phyloP scores from a whole-genome alignment of 2,329 filamentous ascomycete genomes.

The Colletotrichum sp. region DNA sequence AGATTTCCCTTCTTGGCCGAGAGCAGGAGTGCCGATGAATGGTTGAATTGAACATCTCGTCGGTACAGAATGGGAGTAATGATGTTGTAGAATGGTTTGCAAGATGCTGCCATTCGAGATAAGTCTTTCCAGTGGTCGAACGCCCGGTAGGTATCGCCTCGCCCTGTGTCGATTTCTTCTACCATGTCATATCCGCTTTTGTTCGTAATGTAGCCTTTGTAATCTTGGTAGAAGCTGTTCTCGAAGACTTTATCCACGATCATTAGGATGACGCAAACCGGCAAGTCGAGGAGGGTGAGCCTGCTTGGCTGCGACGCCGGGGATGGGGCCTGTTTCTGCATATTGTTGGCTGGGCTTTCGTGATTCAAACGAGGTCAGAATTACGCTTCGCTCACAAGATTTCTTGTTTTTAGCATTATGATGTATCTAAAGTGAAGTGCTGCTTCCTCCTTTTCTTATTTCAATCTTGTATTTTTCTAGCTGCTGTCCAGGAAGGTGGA shows the following conservation, averaged over 20 bases:
- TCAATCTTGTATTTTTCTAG: too few relatives aligned
- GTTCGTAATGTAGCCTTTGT: too few relatives aligned
- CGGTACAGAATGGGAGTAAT: background rate
- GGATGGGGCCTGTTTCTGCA: background rate
- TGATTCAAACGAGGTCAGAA: too few relatives aligned
- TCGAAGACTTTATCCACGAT: too few relatives aligned
- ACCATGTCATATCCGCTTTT: background rate
- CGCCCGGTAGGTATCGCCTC: background rate
- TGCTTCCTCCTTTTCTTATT: too few relatives aligned
- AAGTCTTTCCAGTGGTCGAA: background rate
- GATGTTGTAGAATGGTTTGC: background rate
- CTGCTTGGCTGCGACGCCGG: background rate
- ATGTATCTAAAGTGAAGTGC: too few relatives aligned
- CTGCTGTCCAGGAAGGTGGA: too few relatives aligned
- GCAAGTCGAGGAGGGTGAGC: background rate
- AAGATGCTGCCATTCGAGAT: background rate
- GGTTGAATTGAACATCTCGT: fast-evolving
- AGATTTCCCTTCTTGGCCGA: background rate
- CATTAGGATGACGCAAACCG: too few relatives aligned
- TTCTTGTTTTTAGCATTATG: too few relatives aligned
- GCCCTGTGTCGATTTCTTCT: background rate
- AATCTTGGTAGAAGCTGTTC: too few relatives aligned
- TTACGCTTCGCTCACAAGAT: too few relatives aligned
- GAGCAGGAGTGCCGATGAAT: background rate
- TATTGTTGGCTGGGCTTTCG: too few relatives aligned